phyloP scores from a whole-genome alignment of 495 filamentous ascomycete species.

The Penicillium chermesinum region DNA sequence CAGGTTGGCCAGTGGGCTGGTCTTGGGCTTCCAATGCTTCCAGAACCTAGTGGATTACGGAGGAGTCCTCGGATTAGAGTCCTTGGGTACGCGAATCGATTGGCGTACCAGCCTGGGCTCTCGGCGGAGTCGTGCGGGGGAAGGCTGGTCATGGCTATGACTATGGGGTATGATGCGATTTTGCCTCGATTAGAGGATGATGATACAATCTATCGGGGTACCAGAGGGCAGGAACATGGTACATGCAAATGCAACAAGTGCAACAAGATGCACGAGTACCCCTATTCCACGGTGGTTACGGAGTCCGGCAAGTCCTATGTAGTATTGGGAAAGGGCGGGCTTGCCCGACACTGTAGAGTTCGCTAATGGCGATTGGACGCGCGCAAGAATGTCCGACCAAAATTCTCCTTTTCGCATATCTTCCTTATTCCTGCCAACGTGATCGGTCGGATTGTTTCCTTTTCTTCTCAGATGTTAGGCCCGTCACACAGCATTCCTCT shows the following conservation, averaged over 20 bases:
- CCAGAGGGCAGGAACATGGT: too few relatives aligned
- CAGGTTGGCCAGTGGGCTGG: too few relatives aligned
- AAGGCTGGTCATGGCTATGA: too few relatives aligned
- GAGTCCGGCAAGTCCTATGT: neutral
- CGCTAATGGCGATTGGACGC: neutral
- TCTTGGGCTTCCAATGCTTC: neutral
- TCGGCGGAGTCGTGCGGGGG: too few relatives aligned
- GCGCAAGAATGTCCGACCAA: neutral
- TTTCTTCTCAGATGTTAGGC: neutral
- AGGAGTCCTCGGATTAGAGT: neutral
- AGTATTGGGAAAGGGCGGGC: neutral
- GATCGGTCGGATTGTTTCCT: neutral
- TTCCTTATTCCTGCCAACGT: neutral
- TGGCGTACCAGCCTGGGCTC: too few relatives aligned
- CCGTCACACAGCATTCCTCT: neutral
- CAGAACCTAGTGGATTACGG: neutral
- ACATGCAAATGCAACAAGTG: too few relatives aligned
- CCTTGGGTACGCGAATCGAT: too few relatives aligned
- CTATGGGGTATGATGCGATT: too few relatives aligned
- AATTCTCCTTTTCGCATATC: neutral
- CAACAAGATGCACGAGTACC: too few relatives aligned
- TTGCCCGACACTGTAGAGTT: neutral
- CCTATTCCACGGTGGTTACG: too few relatives aligned
- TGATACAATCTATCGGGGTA: too few relatives aligned
- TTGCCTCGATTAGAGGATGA: too few relatives aligned